Conservation (phyloP, 352 stramenopile species). For the Achlya hypogyna region DNA sequence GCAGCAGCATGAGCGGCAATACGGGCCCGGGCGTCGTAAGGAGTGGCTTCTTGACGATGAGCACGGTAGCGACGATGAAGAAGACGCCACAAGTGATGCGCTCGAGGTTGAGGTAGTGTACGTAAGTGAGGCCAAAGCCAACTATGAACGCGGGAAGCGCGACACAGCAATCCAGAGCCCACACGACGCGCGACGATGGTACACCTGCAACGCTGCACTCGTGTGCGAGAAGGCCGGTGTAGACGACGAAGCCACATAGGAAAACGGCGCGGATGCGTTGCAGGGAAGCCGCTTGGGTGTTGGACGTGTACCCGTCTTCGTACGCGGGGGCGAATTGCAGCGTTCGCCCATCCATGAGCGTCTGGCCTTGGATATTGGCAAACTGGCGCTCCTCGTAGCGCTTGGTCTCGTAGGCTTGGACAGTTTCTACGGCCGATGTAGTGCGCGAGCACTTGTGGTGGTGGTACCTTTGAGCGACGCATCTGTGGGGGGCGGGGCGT, state of each 20-base stretch:
- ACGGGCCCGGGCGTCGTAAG: slow-evolving; percentile 24
- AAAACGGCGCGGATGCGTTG: slow-evolving; percentile 6
- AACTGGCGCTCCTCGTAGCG: background rate
- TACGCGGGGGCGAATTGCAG: background rate
- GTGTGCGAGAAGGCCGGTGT: background rate
- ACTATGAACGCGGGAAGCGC: slow-evolving; percentile 19
- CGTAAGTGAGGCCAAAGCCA: slow-evolving; percentile 22
- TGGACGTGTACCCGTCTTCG: background rate
- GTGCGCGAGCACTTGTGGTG: background rate
- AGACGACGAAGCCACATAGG: background rate
- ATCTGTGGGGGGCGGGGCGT: background rate
- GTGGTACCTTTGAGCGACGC: slow-evolving; percentile 1
- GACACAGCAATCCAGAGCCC: slow-evolving; percentile 24
- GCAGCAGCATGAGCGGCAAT: slow-evolving; percentile 33
- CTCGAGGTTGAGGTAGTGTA: slow-evolving; percentile 27
- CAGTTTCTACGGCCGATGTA: background rate
- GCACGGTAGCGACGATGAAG: slow-evolving; percentile 23
- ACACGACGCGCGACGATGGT: slow-evolving; percentile 16
- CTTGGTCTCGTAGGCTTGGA: background rate
- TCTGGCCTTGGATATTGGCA: background rate
- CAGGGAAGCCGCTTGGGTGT: background rate
- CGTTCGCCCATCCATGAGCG: background rate
- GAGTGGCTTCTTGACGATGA: slow-evolving; percentile 33
- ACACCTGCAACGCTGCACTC: background rate
- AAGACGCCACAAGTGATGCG: slow-evolving; percentile 25